A percentile compares a stretch with the other conserved stretches of the same genome.
phyloP scores from a whole-genome alignment of 345 rosid species.

The Populus davidiana region DNA sequence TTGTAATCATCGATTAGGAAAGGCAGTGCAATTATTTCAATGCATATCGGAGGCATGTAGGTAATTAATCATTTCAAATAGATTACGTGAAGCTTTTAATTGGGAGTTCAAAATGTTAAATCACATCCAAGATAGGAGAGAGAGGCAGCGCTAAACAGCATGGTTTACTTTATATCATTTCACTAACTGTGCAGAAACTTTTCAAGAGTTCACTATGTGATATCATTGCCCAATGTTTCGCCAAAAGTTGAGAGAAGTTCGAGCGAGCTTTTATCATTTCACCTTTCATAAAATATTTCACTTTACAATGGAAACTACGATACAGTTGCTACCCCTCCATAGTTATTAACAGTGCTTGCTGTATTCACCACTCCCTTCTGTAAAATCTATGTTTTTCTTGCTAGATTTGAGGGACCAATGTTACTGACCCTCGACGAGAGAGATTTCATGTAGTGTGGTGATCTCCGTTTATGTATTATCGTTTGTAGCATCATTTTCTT shows the following conservation, averaged over 20 bases:
- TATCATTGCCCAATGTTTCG: conserved; percentile 15
- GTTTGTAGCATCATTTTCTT: too few species aligned
- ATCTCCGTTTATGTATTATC: too few species aligned
- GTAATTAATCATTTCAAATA: background rate
- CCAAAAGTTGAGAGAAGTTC: background rate
- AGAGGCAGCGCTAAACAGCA: background rate
- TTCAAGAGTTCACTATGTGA: background rate
- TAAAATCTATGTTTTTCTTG: too few species aligned
- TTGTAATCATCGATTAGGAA: conserved; percentile 16
- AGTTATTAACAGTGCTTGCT: background rate
- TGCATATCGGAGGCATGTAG: background rate
- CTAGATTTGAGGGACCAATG: too few species aligned
- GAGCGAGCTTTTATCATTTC: background rate
- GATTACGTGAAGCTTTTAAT: conserved; percentile 11
- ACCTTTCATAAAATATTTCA: background rate
- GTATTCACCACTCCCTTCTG: background rate
- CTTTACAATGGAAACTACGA: background rate
- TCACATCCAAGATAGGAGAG: conserved; percentile 8
- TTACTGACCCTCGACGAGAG: too few species aligned
- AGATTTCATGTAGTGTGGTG: too few species aligned
- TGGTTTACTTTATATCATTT: conserved; percentile 17
- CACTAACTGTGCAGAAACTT: background rate
- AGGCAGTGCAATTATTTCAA: conserved; percentile 10
- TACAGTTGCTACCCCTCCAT: background rate
- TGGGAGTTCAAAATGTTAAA: conserved; percentile 20